Evolutionary conservation across 1,139 yeast genomes (phyloP).

Genomic region (Suhomyces maxii): DNA sequence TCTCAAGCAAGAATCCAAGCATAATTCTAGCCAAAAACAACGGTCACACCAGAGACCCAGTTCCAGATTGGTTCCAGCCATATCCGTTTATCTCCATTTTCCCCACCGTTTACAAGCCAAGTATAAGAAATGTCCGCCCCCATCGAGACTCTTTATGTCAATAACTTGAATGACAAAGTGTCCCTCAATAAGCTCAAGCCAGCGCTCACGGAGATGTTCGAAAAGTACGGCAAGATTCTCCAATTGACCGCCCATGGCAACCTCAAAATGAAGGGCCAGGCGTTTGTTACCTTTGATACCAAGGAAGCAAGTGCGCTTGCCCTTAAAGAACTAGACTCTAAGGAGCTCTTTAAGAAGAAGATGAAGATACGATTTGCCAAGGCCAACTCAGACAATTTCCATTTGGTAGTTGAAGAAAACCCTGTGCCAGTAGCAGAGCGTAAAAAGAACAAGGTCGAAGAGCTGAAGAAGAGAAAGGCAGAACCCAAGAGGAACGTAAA

Average conservation of each 20-base stretch:
- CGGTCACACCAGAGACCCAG: neutral
- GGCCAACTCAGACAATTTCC: slow-evolving; percentile 46
- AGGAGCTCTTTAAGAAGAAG: slow-evolving; percentile 53
- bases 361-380: slow-evolving; percentile 48
- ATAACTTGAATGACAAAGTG: slow-evolving; percentile 73
- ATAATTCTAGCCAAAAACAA: neutral
- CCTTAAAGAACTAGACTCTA: slow-evolving; percentile 41
- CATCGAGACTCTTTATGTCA: slow-evolving; percentile 53
- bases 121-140: neutral
- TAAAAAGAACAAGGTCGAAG: slow-evolving; percentile 10
- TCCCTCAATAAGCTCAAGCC: slow-evolving; percentile 51
- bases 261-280: slow-evolving; percentile 76
- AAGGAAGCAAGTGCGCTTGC: slow-evolving; percentile 52
- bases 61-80: no score
- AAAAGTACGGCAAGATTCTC: slow-evolving; percentile 49
- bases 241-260: slow-evolving; percentile 63
- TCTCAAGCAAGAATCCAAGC: no score
- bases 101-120: no score
- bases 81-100: no score
- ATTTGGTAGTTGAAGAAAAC: slow-evolving; percentile 14
- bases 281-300: slow-evolving; percentile 67
- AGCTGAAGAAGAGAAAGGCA: slow-evolving; percentile 7
- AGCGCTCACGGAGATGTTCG: slow-evolving; percentile 43
- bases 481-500: slow-evolving; percentile 9
- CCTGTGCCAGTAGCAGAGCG: slow-evolving; percentile 18